phyloP scores from a whole-genome alignment of 2,329 filamentous ascomycete species.

The Monosporascus sp. region DNA sequence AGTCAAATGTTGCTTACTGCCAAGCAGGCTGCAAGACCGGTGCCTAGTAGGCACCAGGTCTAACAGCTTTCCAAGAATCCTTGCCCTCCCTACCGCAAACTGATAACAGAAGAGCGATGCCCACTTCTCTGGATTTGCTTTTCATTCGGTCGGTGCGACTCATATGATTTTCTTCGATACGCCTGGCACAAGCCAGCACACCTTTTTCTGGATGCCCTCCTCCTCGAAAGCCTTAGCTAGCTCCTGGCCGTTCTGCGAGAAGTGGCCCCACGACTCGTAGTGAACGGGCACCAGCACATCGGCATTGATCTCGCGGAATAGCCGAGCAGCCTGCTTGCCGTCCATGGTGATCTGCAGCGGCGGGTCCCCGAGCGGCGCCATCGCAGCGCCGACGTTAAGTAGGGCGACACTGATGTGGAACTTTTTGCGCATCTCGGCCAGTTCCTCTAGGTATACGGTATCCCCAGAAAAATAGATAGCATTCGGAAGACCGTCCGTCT shows the following conservation, averaged over 20 bases:
- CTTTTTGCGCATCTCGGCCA: slow-evolving; percentile 26
- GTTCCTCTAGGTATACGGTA: slow-evolving; percentile 40
- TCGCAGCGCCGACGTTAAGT: slow-evolving; percentile 35
- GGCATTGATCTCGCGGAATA: slow-evolving; percentile 34
- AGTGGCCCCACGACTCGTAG: slow-evolving; percentile 41
- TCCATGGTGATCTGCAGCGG: slow-evolving; percentile 38
- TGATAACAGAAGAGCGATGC: too few species aligned
- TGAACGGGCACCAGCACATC: slow-evolving; percentile 42
- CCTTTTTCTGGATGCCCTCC: slow-evolving; percentile 29
- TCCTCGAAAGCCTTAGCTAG: slow-evolving; percentile 26
- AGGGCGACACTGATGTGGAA: slow-evolving; percentile 35
- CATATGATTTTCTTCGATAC: neutral
- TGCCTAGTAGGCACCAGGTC: too few species aligned
- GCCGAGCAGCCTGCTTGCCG: slow-evolving; percentile 32
- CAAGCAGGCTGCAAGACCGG: too few species aligned
- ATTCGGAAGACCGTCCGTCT: slow-evolving; percentile 32
- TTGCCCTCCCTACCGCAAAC: too few species aligned
- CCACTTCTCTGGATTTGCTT: too few species aligned
- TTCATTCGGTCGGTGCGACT: too few species aligned
- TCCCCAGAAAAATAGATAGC: slow-evolving; percentile 45
- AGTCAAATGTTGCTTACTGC: too few species aligned
- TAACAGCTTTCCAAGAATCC: too few species aligned
- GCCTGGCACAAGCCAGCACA: slow-evolving; percentile 30
- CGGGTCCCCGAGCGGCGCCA: slow-evolving; percentile 16
- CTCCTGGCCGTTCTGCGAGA: slow-evolving; percentile 29